A percentile compares a stretch with the other conserved stretches of the same genome.
Evolutionary conservation across 768 basidiomycete genomes (phyloP).

Genomic region (Lentinula boryana): DNA sequence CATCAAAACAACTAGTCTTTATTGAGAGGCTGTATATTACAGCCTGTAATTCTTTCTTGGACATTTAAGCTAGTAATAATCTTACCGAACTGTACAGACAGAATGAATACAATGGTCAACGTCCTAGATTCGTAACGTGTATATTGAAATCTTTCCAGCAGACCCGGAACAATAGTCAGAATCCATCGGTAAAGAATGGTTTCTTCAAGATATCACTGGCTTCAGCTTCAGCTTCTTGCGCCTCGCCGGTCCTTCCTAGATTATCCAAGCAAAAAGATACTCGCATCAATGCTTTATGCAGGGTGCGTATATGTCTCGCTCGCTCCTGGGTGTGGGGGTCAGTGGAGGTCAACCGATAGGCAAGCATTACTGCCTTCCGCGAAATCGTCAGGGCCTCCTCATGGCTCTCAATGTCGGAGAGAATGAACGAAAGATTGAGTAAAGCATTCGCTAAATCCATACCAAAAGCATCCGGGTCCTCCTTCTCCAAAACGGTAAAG

Average conservation of each 20-base stretch:
- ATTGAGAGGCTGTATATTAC: neutral
- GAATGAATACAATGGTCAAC: neutral
- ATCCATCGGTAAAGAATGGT: neutral
- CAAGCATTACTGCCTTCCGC: slow-evolving; percentile 4
- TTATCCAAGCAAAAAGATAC: slow-evolving; percentile 2
- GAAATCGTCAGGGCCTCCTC: slow-evolving; percentile 4
- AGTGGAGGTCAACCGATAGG: neutral
- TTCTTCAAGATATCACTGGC: slow-evolving; percentile 6
- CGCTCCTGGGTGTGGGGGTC: slow-evolving; percentile 5
- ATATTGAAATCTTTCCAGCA: neutral
- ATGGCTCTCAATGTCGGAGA: neutral
- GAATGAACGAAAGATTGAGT: slow-evolving; percentile 8
- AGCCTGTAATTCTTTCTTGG: neutral
- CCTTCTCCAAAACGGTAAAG: neutral
- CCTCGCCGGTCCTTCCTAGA: slow-evolving; percentile 1
- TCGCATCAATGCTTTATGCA: slow-evolving; percentile 6
- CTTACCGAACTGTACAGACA: neutral
- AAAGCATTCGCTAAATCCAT: slow-evolving; percentile 8
- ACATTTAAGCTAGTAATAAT: neutral
- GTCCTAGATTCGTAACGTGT: neutral
- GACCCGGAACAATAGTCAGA: neutral
- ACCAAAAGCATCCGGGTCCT: neutral
- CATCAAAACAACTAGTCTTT: neutral
- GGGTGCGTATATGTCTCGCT: neutral
- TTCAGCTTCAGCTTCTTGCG: slow-evolving; percentile 4